Evolutionary conservation across 2,329 filamentous ascomycete genomes (phyloP).

Genomic region (Exophiala bonariae): DNA sequence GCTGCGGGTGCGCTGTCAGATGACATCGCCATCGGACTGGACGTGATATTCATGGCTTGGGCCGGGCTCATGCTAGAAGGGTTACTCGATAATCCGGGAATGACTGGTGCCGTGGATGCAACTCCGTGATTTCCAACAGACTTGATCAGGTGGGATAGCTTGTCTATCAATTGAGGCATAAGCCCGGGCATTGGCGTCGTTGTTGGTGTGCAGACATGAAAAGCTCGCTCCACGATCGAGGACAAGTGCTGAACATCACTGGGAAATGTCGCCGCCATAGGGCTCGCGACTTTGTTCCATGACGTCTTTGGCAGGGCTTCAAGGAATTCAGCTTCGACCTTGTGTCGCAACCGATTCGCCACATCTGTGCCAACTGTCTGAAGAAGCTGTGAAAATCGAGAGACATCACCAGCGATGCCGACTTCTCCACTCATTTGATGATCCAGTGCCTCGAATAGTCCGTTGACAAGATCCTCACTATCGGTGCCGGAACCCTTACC

Average conservation of each 20-base stretch:
- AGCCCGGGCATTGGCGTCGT: constrained; percentile 18
- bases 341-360: constrained; percentile 39
- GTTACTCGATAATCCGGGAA: constrained; percentile 4
- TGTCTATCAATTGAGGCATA: constrained; percentile 22
- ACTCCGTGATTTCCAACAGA: constrained; percentile 9
- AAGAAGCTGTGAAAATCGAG: constrained; percentile 15
- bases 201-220: constrained; percentile 17
- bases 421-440: constrained; percentile 2
- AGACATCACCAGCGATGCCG: neutral
- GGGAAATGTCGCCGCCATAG: constrained; percentile 11
- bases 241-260: constrained; percentile 16
- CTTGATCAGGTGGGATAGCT: constrained; percentile 22
- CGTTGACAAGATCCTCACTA: constrained; percentile 21
- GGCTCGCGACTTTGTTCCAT: constrained; percentile 16
- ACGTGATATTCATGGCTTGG: constrained; percentile 10
- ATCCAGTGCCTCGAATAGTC: constrained; percentile 30
- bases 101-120: neutral
- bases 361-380: constrained; percentile 16
- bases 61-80: constrained; percentile 3
- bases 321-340: constrained; percentile 41
- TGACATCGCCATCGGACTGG: constrained; percentile 9
- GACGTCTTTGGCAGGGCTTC: constrained; percentile 28
- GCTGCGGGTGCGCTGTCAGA: constrained; percentile 8
- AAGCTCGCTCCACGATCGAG: constrained; percentile 16
- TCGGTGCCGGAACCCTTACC: constrained; percentile 14